These are phyloP conservation scores for Yamadazyma sp. DNA, from an alignment of 805 yeast genomes.

Conservation along the genomic window DNA sequence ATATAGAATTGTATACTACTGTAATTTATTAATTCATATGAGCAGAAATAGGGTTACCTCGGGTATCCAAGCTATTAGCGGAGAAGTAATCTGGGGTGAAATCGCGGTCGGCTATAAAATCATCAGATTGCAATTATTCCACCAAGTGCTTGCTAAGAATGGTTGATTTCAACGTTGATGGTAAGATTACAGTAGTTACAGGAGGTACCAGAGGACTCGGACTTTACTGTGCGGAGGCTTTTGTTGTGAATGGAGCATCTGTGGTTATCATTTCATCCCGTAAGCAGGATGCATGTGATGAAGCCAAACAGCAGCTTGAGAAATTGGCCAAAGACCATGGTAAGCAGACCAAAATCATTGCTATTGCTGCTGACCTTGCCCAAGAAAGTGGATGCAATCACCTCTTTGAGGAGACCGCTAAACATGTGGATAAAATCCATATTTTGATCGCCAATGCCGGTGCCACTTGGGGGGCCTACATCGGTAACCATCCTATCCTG, in stretches of 20 bases:
- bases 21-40: constrained; percentile 1
- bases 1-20: constrained; percentile 2
- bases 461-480: constrained; percentile 72
- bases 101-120: constrained; percentile 2
- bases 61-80: neutral
- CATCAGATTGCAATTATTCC: neutral
- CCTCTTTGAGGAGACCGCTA: constrained; percentile 42
- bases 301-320: constrained; percentile 47
- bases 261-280: constrained; percentile 65
- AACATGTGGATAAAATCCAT: constrained; percentile 48
- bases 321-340: constrained; percentile 35
- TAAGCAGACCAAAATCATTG: constrained; percentile 29
- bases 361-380: constrained; percentile 60
- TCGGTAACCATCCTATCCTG: constrained; percentile 57
- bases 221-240: constrained; percentile 62
- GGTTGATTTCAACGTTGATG: constrained; percentile 51
- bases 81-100: constrained; percentile 3
- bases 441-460: constrained; percentile 78
- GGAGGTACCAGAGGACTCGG: constrained; percentile 82
- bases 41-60: neutral
- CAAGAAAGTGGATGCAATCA: constrained; percentile 46
- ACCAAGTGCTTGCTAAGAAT: constrained; percentile 18
- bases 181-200: constrained; percentile 65
- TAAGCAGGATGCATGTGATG: constrained; percentile 59
- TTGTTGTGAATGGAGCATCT: constrained; percentile 60